These are phyloP conservation scores for Epichloe amarillans DNA, from an alignment of 2,329 filamentous ascomycete species.

Conservation along the genomic window DNA sequence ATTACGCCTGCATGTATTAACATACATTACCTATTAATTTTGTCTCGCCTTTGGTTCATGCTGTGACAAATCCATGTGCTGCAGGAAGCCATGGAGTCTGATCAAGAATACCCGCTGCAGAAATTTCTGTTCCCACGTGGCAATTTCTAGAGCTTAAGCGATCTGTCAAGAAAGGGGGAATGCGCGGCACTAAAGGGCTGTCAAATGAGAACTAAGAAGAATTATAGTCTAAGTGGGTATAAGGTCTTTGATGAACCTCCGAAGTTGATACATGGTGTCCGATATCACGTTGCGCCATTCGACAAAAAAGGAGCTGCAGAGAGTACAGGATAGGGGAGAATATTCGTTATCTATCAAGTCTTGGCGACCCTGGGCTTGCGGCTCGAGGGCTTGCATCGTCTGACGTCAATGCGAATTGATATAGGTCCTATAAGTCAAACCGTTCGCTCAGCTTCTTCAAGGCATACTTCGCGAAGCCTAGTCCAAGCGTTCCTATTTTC, in stretches of 20 bases:
- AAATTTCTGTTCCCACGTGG: background rate
- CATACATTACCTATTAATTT: background rate
- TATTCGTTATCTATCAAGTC: no score
- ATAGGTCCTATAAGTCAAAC: background rate
- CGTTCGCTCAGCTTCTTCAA: background rate
- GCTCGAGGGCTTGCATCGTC: background rate
- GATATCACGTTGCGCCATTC: background rate
- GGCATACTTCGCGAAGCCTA: conserved; percentile 9
- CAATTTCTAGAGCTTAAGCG: no score
- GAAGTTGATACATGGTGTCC: background rate
- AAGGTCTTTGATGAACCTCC: background rate
- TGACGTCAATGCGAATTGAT: background rate
- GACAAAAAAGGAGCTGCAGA: background rate
- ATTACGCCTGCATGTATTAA: conserved; percentile 9
- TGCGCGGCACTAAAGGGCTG: background rate
- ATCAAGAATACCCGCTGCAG: background rate
- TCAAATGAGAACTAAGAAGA: background rate
- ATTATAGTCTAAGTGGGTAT: background rate
- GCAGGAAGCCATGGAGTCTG: background rate
- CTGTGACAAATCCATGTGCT: background rate
- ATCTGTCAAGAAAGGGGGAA: no score
- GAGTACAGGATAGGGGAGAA: background rate
- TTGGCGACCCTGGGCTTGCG: background rate
- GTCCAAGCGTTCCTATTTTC: conserved; percentile 29
- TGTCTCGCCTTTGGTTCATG: background rate